Evolutionary conservation across 2,329 filamentous ascomycete genomes (phyloP).

Genomic region (Botrytis galanthina): DNA sequence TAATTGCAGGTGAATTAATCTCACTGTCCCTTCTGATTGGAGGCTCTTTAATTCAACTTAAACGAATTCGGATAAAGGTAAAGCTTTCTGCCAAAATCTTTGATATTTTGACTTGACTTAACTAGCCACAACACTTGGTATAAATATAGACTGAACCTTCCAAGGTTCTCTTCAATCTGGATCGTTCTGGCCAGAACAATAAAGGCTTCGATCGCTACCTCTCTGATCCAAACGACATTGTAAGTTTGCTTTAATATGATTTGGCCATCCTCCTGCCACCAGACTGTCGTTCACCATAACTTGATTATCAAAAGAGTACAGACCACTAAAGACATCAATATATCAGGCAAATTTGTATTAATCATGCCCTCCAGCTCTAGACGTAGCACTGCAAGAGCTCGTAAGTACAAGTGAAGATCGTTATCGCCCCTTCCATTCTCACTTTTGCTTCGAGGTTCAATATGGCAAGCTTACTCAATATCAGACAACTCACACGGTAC

Average conservation of each 20-base stretch:
- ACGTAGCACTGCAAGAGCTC: background rate
- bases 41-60: background rate
- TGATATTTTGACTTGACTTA: background rate
- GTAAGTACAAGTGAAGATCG: slow-evolving; percentile 8
- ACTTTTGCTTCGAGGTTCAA: background rate
- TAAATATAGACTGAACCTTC: background rate
- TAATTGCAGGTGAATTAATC: background rate
- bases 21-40: background rate
- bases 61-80: background rate
- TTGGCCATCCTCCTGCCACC: background rate
- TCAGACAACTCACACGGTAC: background rate
- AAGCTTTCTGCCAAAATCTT: background rate
- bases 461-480: slow-evolving; percentile 18
- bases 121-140: no score
- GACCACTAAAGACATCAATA: background rate
- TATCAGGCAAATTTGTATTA: background rate
- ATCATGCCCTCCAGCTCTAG: slow-evolving; percentile 10
- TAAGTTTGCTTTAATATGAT: background rate
- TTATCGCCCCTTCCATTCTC: slow-evolving; percentile 19
- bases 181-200: background rate
- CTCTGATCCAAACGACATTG: background rate
- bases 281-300: background rate
- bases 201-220: background rate
- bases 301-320: background rate
- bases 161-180: background rate